phyloP scores from a whole-genome alignment of 768 basidiomycete genomes.

The Cyclocybe aegerita region DNA sequence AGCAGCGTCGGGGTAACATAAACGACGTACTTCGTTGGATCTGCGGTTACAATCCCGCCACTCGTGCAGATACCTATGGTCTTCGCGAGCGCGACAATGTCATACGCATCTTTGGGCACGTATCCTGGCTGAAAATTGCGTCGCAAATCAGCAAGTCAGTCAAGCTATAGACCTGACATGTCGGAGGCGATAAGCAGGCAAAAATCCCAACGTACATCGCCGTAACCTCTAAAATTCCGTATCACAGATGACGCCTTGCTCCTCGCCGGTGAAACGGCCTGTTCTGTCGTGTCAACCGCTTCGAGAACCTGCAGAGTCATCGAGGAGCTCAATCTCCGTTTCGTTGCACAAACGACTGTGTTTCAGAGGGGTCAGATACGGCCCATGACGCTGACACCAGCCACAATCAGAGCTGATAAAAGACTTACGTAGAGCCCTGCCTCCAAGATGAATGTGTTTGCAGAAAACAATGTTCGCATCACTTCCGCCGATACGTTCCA shows the following conservation, averaged over 20 bases:
- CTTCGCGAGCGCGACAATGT: constrained; percentile 58
- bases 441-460: constrained; percentile 50
- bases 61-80: constrained; percentile 66
- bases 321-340: constrained; percentile 57
- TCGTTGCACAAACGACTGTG: constrained; percentile 69
- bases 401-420: background rate
- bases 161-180: background rate
- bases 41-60: constrained; percentile 62
- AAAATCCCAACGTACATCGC: constrained; percentile 50
- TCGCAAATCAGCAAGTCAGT: background rate
- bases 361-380: background rate
- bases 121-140: constrained; percentile 50
- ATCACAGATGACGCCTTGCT: constrained; percentile 17
- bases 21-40: constrained; percentile 62
- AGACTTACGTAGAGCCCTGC: constrained; percentile 55
- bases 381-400: background rate
- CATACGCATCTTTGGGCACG: constrained; percentile 69
- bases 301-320: constrained; percentile 59
- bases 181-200: background rate
- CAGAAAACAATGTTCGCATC: constrained; percentile 62
- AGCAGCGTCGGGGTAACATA: background rate
- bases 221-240: constrained; percentile 58
- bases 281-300: constrained; percentile 41
- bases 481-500: constrained; percentile 59
- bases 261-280: constrained; percentile 34